Base-by-base conservation (phyloP, 768 basidiomycete species). In the Boletus insuetus region DNA sequence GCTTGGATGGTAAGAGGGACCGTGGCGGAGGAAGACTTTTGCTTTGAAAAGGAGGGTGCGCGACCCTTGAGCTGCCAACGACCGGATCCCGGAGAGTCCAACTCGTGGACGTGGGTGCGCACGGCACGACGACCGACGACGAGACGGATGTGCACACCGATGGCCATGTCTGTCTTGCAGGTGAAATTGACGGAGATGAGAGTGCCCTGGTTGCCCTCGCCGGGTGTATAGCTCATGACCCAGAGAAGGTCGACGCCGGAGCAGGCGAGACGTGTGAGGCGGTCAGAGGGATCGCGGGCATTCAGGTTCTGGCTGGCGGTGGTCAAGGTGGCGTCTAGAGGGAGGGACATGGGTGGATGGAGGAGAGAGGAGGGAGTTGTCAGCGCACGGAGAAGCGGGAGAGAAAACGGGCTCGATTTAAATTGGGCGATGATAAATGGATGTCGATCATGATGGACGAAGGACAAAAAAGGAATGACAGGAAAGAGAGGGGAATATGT, bases 71-170 rank as follows among this genome's bases (percentile, higher is more conserved):
- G 80, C 64, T 85, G 82, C 85, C 83, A 88, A 44, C 77, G 73
- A 32, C 81, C 82, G 52, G 77, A 77, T 9, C 75, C 70, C 1
- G 75, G 65, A 13, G 73, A 64, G n/a, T 75, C 74, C 0, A 86
- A 64, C 61, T 82, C 78, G 42, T 76, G 75, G 29, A 93, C 86
- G 13, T 79, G 79, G 0, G 91, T 93, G 34, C 76, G 75, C 24
- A 93, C 78, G 3, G 89, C 82, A 58, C 80, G 83, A 55, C 76
- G 69, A 31, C 86, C 91, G 59, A 94, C 77, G 61, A 92, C 83
- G 59, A 94, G 82, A 49, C 91, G 83, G 22, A 92, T 81, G 55
- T 79, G 84, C 37, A 88, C 78, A 2, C 60, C 69, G 3, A 62
- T 1, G 4, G 59, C 60, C 0, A 63, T 49, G 13, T 66, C 65